Percentiles rank a stretch among this genome's conserved stretches.
phyloP scores from a whole-genome alignment of 345 rosid genomes.

The Lepidium didymum region DNA sequence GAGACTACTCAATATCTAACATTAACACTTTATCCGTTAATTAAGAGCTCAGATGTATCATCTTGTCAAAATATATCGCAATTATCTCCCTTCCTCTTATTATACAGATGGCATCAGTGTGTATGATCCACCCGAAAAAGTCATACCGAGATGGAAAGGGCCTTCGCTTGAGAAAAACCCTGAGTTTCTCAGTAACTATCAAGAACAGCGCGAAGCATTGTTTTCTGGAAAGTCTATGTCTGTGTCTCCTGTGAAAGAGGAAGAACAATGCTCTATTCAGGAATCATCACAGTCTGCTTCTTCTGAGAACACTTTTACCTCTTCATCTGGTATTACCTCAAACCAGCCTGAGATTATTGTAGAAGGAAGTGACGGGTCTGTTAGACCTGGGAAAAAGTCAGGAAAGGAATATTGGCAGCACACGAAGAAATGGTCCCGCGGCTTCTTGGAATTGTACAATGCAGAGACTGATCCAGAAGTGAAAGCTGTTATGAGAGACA shows the following conservation, averaged over 20 bases:
- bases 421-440: slow-evolving; percentile 91
- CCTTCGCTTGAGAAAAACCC: slow-evolving; percentile 53
- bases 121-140: slow-evolving; percentile 69
- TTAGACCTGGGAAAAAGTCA: slow-evolving; percentile 65
- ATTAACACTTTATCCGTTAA: neutral
- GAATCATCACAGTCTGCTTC: slow-evolving; percentile 29
- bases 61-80: neutral
- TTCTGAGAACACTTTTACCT: slow-evolving; percentile 24
- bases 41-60: neutral
- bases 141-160: slow-evolving; percentile 88
- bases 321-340: slow-evolving; percentile 33
- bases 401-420: slow-evolving; percentile 92
- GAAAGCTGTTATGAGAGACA: slow-evolving; percentile 73
- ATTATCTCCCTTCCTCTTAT: neutral
- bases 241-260: slow-evolving; percentile 29
- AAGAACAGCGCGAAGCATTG: slow-evolving; percentile 44
- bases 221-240: slow-evolving; percentile 34
- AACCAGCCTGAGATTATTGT: slow-evolving; percentile 51
- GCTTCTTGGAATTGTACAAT: slow-evolving; percentile 68
- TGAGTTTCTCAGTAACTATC: slow-evolving; percentile 42
- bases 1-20: neutral
- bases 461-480: slow-evolving; percentile 80
- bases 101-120: slow-evolving; percentile 73
- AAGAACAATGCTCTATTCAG: slow-evolving; percentile 34
- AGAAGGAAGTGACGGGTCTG: slow-evolving; percentile 83